A percentile compares a stretch with the other conserved stretches of the same genome.
Evolutionary conservation across 495 filamentous ascomycete genomes (phyloP).

Genomic region (Penicillium antarcticum): DNA sequence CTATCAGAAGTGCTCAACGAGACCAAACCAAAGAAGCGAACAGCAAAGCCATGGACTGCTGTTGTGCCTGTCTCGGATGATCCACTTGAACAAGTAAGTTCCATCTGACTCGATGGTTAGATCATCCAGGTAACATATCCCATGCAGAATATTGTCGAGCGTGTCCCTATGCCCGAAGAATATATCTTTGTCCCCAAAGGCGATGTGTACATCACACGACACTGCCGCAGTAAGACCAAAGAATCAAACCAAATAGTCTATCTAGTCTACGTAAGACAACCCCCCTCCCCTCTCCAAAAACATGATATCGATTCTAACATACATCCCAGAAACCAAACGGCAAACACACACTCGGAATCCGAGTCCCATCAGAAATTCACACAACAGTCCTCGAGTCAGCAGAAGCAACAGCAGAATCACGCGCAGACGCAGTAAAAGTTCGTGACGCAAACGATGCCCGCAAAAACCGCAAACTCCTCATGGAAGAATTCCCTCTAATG

Average conservation of each 20-base stretch:
- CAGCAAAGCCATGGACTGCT: background rate
- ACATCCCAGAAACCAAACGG: constrained; percentile 25
- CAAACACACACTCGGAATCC: constrained; percentile 39
- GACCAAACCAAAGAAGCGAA: background rate
- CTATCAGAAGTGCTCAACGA: background rate
- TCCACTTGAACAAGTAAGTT: constrained; percentile 20
- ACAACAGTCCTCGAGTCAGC: constrained; percentile 26
- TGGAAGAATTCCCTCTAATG: constrained; percentile 40
- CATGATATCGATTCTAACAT: background rate
- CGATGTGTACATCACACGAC: constrained; percentile 47
- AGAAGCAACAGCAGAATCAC: constrained; percentile 33
- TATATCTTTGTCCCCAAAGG: constrained; percentile 53
- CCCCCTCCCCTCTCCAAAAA: background rate
- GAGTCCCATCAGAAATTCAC: constrained; percentile 42
- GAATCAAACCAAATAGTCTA: constrained; percentile 37
- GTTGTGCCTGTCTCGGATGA: constrained; percentile 15
- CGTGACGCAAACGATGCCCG: constrained; percentile 33
- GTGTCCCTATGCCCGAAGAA: constrained; percentile 20
- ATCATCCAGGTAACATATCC: background rate
- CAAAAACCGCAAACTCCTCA: constrained; percentile 32
- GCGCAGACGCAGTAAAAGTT: constrained; percentile 35
- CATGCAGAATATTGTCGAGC: constrained; percentile 30
- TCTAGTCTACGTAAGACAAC: constrained; percentile 37
- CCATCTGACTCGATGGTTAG: background rate
- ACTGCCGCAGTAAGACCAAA: constrained; percentile 46